These are phyloP conservation scores for Aspergillus carlsbadensis DNA, from an alignment of 495 filamentous ascomycete genomes.

Conservation along the genomic window DNA sequence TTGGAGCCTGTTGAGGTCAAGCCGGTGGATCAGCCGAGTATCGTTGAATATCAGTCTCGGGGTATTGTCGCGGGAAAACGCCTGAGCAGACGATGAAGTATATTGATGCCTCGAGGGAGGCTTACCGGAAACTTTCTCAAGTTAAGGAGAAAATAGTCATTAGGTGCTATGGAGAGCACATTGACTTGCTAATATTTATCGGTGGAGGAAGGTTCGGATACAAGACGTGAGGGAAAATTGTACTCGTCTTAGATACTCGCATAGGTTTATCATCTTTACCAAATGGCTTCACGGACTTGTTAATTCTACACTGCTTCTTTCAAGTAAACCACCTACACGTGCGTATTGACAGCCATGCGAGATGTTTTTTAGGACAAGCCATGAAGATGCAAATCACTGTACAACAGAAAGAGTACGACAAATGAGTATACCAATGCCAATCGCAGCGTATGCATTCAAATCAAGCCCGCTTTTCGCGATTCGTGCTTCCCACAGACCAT, in stretches of 20 bases:
- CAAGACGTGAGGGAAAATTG: slow-evolving; percentile 19
- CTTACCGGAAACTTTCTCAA: not conserved
- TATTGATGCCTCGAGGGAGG: slow-evolving; percentile 11
- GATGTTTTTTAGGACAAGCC: not conserved
- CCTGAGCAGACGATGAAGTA: slow-evolving; percentile 11
- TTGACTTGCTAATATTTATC: slow-evolving; percentile 11
- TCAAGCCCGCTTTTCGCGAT: not conserved
- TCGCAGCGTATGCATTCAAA: not conserved
- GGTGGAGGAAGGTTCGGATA: slow-evolving; percentile 12
- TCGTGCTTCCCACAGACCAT: too few relatives aligned
- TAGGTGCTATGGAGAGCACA: slow-evolving; percentile 4
- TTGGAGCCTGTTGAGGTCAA: slow-evolving; percentile 11
- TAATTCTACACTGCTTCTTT: not conserved
- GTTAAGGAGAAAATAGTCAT: not conserved
- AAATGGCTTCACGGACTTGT: not conserved
- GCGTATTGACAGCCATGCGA: too few relatives aligned
- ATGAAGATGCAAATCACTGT: not conserved
- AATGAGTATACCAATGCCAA: too few relatives aligned
- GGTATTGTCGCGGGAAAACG: not conserved
- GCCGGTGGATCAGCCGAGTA: slow-evolving; percentile 3
- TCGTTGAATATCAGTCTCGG: slow-evolving; percentile 11
- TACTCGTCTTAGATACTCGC: slow-evolving; percentile 28
- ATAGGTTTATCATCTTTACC: slow-evolving; percentile 21
- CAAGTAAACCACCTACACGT: not conserved
- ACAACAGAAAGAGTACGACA: not conserved